Conservation (phyloP, 2,329 filamentous ascomycete genomes). For the Penicillium digitatum region DNA sequence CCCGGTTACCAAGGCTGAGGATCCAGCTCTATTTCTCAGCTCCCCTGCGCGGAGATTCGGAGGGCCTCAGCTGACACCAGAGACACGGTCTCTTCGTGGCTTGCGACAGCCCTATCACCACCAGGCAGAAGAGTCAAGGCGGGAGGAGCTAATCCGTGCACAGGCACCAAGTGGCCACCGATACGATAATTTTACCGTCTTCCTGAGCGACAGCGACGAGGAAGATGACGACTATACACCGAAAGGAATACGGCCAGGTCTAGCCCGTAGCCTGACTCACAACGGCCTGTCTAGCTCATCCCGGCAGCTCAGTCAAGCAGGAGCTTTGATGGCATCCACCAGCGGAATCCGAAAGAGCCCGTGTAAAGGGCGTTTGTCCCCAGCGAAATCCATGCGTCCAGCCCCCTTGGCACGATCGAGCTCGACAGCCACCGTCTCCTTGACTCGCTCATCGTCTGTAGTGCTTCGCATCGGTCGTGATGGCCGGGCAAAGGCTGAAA, state of each 20-base stretch:
- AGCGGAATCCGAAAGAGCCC: conserved; percentile 41
- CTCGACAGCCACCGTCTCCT: conserved; percentile 30
- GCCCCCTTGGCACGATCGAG: conserved; percentile 31
- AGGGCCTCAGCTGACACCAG: conserved; percentile 33
- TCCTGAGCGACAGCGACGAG: conserved; percentile 31
- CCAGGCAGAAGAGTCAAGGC: conserved; percentile 47
- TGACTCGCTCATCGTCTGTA: conserved; percentile 41
- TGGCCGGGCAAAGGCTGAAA: conserved; percentile 47
- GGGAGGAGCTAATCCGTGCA: conserved; percentile 39
- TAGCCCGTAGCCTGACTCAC: conserved; percentile 43
- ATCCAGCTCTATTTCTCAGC: conserved; percentile 47
- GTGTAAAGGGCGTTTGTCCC: conserved; percentile 44
- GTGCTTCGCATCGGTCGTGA: conserved; percentile 48
- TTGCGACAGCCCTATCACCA: conserved; percentile 47
- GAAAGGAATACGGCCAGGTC: conserved; percentile 31
- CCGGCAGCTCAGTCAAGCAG: conserved; percentile 28
- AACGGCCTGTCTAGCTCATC: conserved; percentile 32
- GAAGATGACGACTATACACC: conserved; percentile 37
- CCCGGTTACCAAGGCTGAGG: conserved; percentile 39
- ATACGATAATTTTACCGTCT: conserved; percentile 27
- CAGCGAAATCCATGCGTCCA: conserved; percentile 37
- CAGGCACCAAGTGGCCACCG: conserved; percentile 29
- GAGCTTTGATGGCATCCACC: conserved; percentile 32
- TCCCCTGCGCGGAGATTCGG: conserved; percentile 49
- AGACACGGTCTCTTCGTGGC: conserved; percentile 27